Evolutionary conservation across 768 basidiomycete genomes (phyloP), one percentile per base, ranked within the genome.

Genomic region (Amylocystis lapponica): DNA sequence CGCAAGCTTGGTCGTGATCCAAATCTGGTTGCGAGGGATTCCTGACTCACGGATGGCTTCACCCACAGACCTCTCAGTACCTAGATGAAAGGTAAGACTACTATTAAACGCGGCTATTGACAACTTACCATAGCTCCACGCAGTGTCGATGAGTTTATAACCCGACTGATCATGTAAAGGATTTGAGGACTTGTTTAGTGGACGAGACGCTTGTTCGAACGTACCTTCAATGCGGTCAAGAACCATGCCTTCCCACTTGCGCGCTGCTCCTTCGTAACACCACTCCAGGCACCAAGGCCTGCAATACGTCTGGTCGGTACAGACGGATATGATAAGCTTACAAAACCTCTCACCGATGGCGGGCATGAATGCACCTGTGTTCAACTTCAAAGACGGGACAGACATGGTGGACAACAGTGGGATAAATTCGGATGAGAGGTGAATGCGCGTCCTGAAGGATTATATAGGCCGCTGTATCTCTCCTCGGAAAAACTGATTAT

Each of bases 21-120:
- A 86, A 34, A 86, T 60, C 4, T 86, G 69, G 43, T 79, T 68
- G 17, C 86, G 74, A 27, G 79, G 71, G 0, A 89, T 64, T 10
- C 71, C 65, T 36, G 81, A 81, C 22, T 75, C 70, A 48, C 66
- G 51, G 39, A 61, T 56, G 5, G 59, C 55, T 20, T 46, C 40
- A 1, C 51, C 53, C 0, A 58, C 56, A 12, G 48, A 48, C n/a
- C 43, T 41, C 39, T 61, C 59, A 34, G 56, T 59, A 2, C 55
- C 57, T 59, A 27, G 1, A 26, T 41, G 22, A 20, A 53, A n/a
- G 32, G 30, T 25, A 9, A 29, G 35, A 29, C n/a, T 21, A 38
- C 23, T 41, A 27, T 20, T 10, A 39, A 33, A 11, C 19, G 34
- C 16, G 11, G 9, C 34, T 16, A 4, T 27, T 19, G 19, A 2